Evolutionary conservation across 2,329 filamentous ascomycete species (phyloP).

Genomic region (Botryotinia convoluta): DNA sequence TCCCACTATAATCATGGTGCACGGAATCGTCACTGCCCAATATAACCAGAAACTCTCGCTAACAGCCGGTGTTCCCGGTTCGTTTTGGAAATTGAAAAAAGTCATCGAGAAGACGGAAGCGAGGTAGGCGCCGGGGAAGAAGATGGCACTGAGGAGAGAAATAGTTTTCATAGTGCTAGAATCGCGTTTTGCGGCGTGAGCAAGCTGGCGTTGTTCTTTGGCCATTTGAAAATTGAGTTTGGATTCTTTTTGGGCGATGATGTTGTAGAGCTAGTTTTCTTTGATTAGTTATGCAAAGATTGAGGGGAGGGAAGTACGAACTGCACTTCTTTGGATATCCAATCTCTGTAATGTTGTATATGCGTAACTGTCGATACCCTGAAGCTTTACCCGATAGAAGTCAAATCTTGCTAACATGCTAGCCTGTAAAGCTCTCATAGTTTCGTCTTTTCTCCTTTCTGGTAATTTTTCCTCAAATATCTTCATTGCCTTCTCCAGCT

Average conservation of each 20-base stretch:
- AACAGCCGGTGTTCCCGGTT: constrained; percentile 33
- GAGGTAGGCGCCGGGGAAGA: constrained; percentile 60
- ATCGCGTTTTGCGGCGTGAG: constrained; percentile 43
- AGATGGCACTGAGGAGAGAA: constrained; percentile 61
- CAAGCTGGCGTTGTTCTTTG: constrained; percentile 43
- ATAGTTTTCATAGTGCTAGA: constrained; percentile 61
- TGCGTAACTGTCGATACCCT: constrained; percentile 61
- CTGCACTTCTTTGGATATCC: constrained; percentile 59
- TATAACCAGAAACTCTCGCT: constrained; percentile 59
- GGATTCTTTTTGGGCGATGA: constrained; percentile 63
- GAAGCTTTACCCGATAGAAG: constrained; percentile 60
- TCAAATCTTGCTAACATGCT: constrained; percentile 55
- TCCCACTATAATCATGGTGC: constrained; percentile 54
- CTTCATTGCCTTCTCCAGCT: constrained; percentile 50
- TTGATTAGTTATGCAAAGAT: neutral
- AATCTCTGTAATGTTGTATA: constrained; percentile 59
- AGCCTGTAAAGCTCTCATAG: constrained; percentile 47
- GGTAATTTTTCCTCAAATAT: constrained; percentile 24
- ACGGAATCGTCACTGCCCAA: constrained; percentile 58
- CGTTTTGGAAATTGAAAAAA: constrained; percentile 59
- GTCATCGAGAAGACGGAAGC: constrained; percentile 65
- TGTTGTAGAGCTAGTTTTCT: constrained; percentile 56
- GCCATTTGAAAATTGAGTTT: constrained; percentile 60
- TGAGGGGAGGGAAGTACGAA: constrained; percentile 40
- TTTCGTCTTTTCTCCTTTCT: constrained; percentile 19